Conservation (phyloP, 495 filamentous ascomycete genomes). For the Xylaria cubensis region DNA sequence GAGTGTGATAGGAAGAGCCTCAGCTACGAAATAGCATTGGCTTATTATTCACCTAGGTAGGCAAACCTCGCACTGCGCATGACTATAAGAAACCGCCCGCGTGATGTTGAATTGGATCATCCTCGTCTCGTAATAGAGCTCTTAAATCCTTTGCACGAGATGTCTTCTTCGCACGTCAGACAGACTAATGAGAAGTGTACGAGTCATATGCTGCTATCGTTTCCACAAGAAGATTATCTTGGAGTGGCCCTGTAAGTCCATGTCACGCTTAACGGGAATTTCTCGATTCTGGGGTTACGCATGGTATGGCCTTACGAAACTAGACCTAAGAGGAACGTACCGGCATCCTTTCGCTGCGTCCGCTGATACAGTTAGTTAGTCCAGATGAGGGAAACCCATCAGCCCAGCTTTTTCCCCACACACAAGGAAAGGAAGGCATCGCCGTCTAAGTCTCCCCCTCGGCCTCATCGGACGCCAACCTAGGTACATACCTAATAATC, state of each 20-base stretch:
- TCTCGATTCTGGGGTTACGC: neutral
- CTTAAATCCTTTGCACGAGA: neutral
- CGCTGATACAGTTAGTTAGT: slow-evolving; percentile 8
- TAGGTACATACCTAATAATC: neutral
- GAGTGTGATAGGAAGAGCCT: neutral
- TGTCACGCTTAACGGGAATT: slow-evolving; percentile 5
- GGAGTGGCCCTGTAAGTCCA: neutral
- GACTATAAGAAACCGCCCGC: neutral
- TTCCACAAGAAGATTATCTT: neutral
- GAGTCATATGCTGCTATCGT: slow-evolving; percentile 12
- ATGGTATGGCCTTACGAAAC: neutral
- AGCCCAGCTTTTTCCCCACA: slow-evolving; percentile 18
- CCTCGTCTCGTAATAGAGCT: neutral
- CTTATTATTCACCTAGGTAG: neutral
- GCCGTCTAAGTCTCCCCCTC: neutral
- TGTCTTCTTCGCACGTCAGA: neutral
- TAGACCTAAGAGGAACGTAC: slow-evolving; percentile 7
- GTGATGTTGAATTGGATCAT: neutral
- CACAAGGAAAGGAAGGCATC: slow-evolving; percentile 9
- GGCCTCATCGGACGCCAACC: slow-evolving; percentile 11
- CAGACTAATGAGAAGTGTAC: slow-evolving; percentile 1
- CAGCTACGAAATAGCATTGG: slow-evolving; percentile 12
- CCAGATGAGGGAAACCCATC: slow-evolving; percentile 13
- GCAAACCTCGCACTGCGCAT: slow-evolving; percentile 13
- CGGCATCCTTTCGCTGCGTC: neutral